Evolutionary conservation across 2,329 filamentous ascomycete genomes (phyloP), one percentile per base, ranked within the genome.

Genomic region (Xylogone sp.): DNA sequence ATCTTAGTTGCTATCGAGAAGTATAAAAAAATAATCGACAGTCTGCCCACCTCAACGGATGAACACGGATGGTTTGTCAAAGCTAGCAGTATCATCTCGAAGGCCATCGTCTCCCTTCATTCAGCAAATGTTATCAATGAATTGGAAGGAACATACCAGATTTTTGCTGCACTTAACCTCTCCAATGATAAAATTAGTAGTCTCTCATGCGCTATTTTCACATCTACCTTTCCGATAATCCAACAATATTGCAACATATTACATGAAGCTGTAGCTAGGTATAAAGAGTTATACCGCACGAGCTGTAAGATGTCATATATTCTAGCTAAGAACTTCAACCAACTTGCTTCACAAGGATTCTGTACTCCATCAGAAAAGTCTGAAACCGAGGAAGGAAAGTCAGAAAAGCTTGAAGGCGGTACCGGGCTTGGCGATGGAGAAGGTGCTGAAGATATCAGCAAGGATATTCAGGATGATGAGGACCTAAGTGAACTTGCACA

Each of bases 361-460:
- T 99, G 94, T 66, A 90, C 86, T 19, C 94, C 94, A 0, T 79
- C 87, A 20, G 92, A 97, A 62, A 87, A 91, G 60, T 84, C 83
- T 1, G 82, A 89, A 42, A 82, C 86, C 46, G 82, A 86, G 51
- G 78, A 83, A 47, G 83, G 82, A 19, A 81, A 88, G 53, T 79
- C 82, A 21, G 89, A 92, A 12, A 88, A 96, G 61, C 76, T 97
- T 24, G 93, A 99, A 69, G 84, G 84, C 34, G 95, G 95, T 16
- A 97, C 92, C 10, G 95, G 94, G 29, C 83, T 99, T 21, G 95
- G 94, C 19, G 94, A 97, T 44, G 95, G 94, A 10, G 89, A 97
- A 68, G 95, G 93, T 18, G 92, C 88, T 3, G 92, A 99, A 66
- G 93, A 99, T 68, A 97, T 99, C 58, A 97, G 92, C 70, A 97